Evolutionary conservation across 441 rosid species (phyloP).

Genomic region (Euphorbia neoarborescens): DNA sequence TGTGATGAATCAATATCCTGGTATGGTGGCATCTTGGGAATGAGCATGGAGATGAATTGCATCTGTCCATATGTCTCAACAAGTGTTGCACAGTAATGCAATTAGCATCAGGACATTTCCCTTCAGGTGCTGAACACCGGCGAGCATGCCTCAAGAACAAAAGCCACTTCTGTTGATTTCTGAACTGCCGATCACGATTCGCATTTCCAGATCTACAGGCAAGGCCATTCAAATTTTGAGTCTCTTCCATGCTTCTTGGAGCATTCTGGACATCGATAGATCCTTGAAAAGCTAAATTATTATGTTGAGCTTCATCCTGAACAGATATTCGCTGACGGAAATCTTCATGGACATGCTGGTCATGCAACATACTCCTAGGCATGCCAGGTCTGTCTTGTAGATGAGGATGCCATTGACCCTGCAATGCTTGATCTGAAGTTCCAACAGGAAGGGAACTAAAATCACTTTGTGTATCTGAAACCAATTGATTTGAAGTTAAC

Average conservation of each 20-base stretch:
- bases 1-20: conserved; percentile 63
- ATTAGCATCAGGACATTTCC: conserved; percentile 61
- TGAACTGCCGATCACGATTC: conserved; percentile 60
- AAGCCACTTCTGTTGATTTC: conserved; percentile 85
- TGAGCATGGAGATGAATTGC: conserved; percentile 51
- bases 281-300: conserved; percentile 60
- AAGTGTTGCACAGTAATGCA: conserved; percentile 67
- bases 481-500: conserved; percentile 52
- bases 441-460: conserved; percentile 46
- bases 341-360: conserved; percentile 71
- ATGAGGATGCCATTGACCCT: conserved; percentile 57
- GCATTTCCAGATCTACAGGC: conserved; percentile 51
- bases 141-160: conserved; percentile 90
- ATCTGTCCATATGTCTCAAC: conserved; percentile 74
- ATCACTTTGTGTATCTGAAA: conserved; percentile 52
- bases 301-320: conserved; percentile 73
- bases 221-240: conserved; percentile 35
- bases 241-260: conserved; percentile 44
- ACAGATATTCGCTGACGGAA: conserved; percentile 67
- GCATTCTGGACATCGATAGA: conserved; percentile 39
- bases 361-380: conserved; percentile 41
- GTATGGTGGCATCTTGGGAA: conserved; percentile 82
- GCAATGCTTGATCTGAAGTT: conserved; percentile 48
- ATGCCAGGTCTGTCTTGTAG: conserved; percentile 48
- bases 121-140: conserved; percentile 78